Evolutionary conservation across 148 eudicot genomes (phyloP), one percentile per base, ranked within the genome.

Genomic region (Camellia granthamiana): DNA sequence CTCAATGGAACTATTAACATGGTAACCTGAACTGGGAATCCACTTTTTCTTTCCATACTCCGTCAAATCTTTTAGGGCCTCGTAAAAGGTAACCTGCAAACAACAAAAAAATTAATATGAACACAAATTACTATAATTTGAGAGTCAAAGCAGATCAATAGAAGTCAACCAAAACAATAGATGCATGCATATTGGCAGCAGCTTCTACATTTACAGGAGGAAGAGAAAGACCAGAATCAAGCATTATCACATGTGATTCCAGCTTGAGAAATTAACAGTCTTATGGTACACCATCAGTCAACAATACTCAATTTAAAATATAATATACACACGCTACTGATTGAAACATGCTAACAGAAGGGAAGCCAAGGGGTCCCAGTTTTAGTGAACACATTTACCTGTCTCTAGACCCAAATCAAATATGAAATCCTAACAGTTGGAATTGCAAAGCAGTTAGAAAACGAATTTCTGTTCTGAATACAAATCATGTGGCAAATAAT

Each of bases 51-150:
- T 88, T 81, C 97, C 98, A 78, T 85, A 86, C 38, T 91, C 90
- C n/a, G 93, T 82, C 80, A 87, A 19, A 64, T 86, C 91, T 83
- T 92, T 94, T 58, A 92, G 82, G 42, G 91, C 91, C 84, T 92
- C 97, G 76, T 94, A 94, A 63, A 90, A 94, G 79, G 90, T 90
- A 49, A 94, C 98, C 98, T 94, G 85, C 54, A 78, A 82, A 79
- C 3, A 23, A 6, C 41, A 21, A 55, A 54, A 46, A 18, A 3
- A 15, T 60, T 2, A 55, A 55, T 55, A 60, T 60, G 64, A 60
- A 7, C 21, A 15, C 2, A 3, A 60, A 60, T 60, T 60, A 18
- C 19, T 15, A 4, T 15, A 60, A 7, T 15, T 60, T 60, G 21
- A 19, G 64, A 60, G 21, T 7, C 64, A 60, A 7, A 72, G 14